Conservation (phyloP, 305 asterid species). For the Fraxinus ornus region DNA sequence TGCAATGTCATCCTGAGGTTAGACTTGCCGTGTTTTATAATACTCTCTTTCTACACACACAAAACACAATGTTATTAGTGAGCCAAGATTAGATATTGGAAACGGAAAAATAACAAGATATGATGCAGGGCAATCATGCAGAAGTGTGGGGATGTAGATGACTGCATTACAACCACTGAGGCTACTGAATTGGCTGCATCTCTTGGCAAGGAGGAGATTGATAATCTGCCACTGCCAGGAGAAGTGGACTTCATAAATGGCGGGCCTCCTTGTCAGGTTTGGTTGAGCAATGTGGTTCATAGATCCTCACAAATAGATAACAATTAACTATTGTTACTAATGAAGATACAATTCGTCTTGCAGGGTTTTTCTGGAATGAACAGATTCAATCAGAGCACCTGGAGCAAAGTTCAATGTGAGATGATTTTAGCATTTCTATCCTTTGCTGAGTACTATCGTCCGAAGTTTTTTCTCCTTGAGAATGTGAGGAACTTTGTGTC, state of each 20-base stretch:
- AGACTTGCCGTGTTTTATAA: conserved; percentile 15
- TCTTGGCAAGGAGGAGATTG: conserved; percentile 33
- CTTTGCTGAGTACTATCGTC: conserved; percentile 50
- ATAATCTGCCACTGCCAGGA: conserved; percentile 47
- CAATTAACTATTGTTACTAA: background rate
- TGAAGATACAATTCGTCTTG: conserved; percentile 16
- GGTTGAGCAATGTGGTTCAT: conserved; percentile 12
- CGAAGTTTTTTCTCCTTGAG: conserved; percentile 49
- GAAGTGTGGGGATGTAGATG: conserved; percentile 48
- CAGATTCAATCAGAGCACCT: conserved; percentile 46
- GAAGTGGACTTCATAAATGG: conserved; percentile 57
- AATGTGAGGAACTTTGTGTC: conserved; percentile 53
- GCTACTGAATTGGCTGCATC: conserved; percentile 45
- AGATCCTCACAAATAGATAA: conserved; percentile 2
- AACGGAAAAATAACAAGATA: conserved; percentile 3
- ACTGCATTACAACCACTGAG: conserved; percentile 46
- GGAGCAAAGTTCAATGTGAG: conserved; percentile 60
- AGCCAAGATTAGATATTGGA: background rate
- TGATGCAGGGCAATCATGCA: conserved; percentile 48
- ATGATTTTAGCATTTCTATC: conserved; percentile 53
- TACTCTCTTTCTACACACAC: background rate
- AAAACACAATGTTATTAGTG: background rate
- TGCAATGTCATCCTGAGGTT: conserved; percentile 93
- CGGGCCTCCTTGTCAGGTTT: conserved; percentile 58
- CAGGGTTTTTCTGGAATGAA: conserved; percentile 61